Percentiles rank a stretch among this genome's conserved stretches.
These are phyloP conservation scores for Boletus sensibilis DNA, from an alignment of 768 basidiomycete genomes.

Conservation along the genomic window DNA sequence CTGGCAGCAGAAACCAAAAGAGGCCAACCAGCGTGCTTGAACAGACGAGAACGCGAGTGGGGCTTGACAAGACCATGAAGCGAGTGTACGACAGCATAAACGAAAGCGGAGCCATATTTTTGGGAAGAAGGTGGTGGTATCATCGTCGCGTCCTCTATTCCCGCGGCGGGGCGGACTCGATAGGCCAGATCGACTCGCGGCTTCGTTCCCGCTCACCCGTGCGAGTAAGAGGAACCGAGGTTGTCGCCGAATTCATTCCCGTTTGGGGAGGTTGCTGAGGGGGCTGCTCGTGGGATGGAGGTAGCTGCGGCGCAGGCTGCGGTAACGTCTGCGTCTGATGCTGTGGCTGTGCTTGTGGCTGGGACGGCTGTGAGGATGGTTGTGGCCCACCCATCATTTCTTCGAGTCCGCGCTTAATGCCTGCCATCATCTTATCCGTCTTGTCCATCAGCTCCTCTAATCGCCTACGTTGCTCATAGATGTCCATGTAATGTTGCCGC, in stretches of 20 bases:
- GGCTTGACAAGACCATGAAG: constrained; percentile 22
- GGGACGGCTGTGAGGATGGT: constrained; percentile 23
- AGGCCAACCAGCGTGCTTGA: constrained; percentile 13
- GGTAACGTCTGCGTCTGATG: constrained; percentile 24
- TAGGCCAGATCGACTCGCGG: constrained; percentile 31
- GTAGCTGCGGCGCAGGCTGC: constrained; percentile 24
- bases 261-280: constrained; percentile 22
- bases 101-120: constrained; percentile 32
- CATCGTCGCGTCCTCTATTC: constrained; percentile 25
- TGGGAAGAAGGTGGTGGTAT: constrained; percentile 9
- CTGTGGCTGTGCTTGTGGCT: constrained; percentile 23
- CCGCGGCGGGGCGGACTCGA: constrained; percentile 27
- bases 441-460: constrained; percentile 73
- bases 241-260: constrained; percentile 7
- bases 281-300: constrained; percentile 30
- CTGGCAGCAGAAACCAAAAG: constrained; percentile 11
- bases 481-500: constrained; percentile 66
- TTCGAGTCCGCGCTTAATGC: constrained; percentile 71
- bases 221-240: constrained; percentile 25
- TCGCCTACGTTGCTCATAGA: constrained; percentile 59
- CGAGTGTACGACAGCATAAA: constrained; percentile 26
- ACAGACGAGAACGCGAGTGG: constrained; percentile 22
- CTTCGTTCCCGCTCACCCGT: constrained; percentile 29
- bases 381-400: constrained; percentile 55
- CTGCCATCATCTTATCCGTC: constrained; percentile 71